A percentile compares a stretch with the other conserved stretches of the same genome.
Evolutionary conservation across 83 land plant genomes (phyloP).

Genomic region (Larix sibirica): DNA sequence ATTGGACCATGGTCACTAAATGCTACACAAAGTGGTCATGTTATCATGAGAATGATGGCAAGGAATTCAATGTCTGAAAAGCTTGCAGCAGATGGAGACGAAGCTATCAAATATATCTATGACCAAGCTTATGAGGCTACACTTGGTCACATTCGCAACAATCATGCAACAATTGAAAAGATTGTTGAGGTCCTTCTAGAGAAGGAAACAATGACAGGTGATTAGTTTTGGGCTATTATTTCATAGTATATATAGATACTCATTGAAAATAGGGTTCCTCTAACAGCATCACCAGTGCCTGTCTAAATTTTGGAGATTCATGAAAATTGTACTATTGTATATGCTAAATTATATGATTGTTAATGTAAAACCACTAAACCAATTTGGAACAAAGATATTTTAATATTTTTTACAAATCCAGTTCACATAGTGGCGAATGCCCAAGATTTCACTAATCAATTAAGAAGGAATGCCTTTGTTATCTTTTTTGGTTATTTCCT

Average conservation of each 20-base stretch:
- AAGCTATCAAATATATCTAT: conserved; percentile 82
- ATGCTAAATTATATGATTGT: conserved; percentile 4
- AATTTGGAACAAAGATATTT: too few species aligned
- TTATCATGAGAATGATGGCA: conserved; percentile 99
- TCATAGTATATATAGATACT: conserved; percentile 92
- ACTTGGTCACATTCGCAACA: conserved; percentile 80
- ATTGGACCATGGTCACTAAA: conserved; percentile 99
- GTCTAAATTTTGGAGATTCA: conserved; percentile 22
- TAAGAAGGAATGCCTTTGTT: too few species aligned
- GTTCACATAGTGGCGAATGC: too few species aligned
- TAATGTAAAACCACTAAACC: too few species aligned
- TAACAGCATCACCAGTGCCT: conserved; percentile 41
- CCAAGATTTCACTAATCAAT: too few species aligned
- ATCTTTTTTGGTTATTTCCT: too few species aligned
- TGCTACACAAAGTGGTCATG: conserved; percentile 84
- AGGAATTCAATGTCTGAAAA: conserved; percentile 99
- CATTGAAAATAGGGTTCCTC: conserved; percentile 72
- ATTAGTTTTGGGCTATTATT: conserved; percentile 91
- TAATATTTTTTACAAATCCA: too few species aligned
- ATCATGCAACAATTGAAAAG: conserved; percentile 96
- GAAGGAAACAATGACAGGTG: conserved; percentile 93
- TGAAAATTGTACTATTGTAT: conserved; percentile 2
- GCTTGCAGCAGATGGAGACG: conserved; percentile 93
- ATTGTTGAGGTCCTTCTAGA: conserved; percentile 95
- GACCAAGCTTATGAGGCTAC: conserved; percentile 90